Evolutionary conservation across 106 monocot species (phyloP).

Genomic region (Cymbidium sinense): DNA sequence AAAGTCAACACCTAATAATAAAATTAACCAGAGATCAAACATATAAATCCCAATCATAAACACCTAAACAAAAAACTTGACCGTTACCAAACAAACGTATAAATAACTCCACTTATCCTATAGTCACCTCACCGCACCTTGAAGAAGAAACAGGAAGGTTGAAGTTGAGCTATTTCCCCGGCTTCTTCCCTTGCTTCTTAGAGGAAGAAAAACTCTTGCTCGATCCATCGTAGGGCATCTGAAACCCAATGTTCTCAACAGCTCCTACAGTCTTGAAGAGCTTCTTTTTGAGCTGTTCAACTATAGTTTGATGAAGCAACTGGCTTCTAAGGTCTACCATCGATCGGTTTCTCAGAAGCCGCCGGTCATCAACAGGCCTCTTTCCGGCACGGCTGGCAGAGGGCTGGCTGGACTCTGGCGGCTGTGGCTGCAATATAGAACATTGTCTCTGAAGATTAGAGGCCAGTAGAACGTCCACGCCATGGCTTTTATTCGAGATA

Average conservation of each 20-base stretch:
- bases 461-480: neutral
- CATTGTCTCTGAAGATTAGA: neutral
- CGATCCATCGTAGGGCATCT: slow-evolving; percentile 13
- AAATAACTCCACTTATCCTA: neutral
- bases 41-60: neutral
- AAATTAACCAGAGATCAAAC: neutral
- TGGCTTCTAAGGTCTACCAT: slow-evolving; percentile 60
- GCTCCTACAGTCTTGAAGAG: slow-evolving; percentile 60
- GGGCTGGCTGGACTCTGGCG: neutral
- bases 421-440: neutral
- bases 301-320: slow-evolving; percentile 41
- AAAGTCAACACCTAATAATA: neutral
- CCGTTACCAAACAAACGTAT: too few species aligned
- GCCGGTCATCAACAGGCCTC: slow-evolving; percentile 9
- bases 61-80: neutral
- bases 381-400: neutral
- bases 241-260: slow-evolving; percentile 59
- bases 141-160: neutral
- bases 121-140: neutral
- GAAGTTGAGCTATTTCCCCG: neutral
- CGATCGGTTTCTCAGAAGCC: slow-evolving; percentile 39
- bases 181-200: neutral
- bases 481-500: neutral
- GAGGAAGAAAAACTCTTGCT: slow-evolving; percentile 13
- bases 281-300: slow-evolving; percentile 51